A percentile compares a stretch with the other conserved stretches of the same genome.
These are phyloP conservation scores for Sporothrix luriei DNA, from an alignment of 2,329 filamentous ascomycete genomes.

Conservation along the genomic window DNA sequence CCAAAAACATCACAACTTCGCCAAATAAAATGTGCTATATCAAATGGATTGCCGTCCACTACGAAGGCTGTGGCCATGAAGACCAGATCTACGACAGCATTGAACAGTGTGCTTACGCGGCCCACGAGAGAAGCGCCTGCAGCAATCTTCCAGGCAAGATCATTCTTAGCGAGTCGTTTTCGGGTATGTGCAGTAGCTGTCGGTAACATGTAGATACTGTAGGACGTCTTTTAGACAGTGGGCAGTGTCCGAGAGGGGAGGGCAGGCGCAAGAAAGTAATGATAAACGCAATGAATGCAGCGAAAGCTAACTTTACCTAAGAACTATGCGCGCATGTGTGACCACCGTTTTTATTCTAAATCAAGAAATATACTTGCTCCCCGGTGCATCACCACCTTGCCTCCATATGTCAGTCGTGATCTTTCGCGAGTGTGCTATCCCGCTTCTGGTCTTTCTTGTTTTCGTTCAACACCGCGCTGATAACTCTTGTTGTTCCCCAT, in stretches of 20 bases:
- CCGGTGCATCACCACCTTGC: background rate
- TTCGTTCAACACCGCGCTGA: background rate
- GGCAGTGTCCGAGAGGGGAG: background rate
- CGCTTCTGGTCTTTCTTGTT: background rate
- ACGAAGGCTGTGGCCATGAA: background rate
- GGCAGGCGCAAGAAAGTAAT: background rate
- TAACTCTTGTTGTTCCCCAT: background rate
- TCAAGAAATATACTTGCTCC: background rate
- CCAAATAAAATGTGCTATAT: background rate
- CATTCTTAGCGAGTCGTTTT: background rate
- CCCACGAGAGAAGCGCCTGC: background rate
- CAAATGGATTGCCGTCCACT: background rate
- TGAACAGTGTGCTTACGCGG: background rate
- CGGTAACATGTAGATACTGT: background rate
- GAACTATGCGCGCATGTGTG: background rate
- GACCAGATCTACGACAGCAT: background rate
- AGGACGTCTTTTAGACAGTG: background rate
- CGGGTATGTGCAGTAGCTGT: background rate
- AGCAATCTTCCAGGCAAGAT: background rate
- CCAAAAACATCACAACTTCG: background rate
- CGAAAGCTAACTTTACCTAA: background rate
- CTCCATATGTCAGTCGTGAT: too few relatives aligned
- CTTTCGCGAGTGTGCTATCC: too few relatives aligned
- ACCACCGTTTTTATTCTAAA: background rate
- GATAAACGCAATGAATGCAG: background rate